phyloP scores from a whole-genome alignment of 73 alveolate genomes.

The Halteria grandinella region DNA sequence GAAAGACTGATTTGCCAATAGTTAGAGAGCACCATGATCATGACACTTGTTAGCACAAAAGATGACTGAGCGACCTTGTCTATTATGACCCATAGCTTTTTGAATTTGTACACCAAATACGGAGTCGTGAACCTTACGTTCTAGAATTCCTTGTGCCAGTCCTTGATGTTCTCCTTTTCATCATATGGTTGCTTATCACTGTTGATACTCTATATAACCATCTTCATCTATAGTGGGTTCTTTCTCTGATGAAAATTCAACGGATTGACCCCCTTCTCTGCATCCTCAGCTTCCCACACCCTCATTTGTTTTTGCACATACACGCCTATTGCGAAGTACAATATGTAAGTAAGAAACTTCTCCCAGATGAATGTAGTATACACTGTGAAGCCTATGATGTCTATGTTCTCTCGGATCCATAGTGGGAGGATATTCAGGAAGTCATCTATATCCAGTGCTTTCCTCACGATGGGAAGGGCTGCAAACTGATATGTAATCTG shows the following conservation, averaged over 20 bases:
- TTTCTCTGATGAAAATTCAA: no score
- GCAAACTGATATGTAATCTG: slow-evolving; percentile 49
- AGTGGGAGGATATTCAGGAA: slow-evolving; percentile 4
- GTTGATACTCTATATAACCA: no score
- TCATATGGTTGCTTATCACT: slow-evolving; percentile 41
- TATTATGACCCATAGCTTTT: slow-evolving; percentile 26
- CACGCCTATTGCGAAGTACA: slow-evolving; percentile 39
- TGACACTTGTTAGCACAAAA: slow-evolving; percentile 20
- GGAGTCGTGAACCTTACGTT: slow-evolving; percentile 47
- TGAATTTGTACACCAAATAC: slow-evolving; percentile 20
- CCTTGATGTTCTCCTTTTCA: slow-evolving; percentile 34
- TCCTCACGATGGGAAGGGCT: slow-evolving; percentile 15
- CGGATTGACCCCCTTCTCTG: no score
- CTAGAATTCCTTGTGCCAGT: slow-evolving; percentile 26
- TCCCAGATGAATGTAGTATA: slow-evolving; percentile 35
- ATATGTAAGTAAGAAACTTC: slow-evolving; percentile 21
- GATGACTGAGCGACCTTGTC: slow-evolving; percentile 12
- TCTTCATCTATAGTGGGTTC: no score
- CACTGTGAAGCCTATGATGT: slow-evolving; percentile 30
- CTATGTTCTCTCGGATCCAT: slow-evolving; percentile 22
- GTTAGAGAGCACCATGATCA: slow-evolving; percentile 37
- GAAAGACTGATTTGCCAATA: slow-evolving; percentile 34
- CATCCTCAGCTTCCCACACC: background rate
- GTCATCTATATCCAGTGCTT: slow-evolving; percentile 17
- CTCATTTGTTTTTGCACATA: slow-evolving; percentile 37